Evolutionary conservation across 768 basidiomycete genomes (phyloP).

Genomic region (Pleurotus tuber-regium): DNA sequence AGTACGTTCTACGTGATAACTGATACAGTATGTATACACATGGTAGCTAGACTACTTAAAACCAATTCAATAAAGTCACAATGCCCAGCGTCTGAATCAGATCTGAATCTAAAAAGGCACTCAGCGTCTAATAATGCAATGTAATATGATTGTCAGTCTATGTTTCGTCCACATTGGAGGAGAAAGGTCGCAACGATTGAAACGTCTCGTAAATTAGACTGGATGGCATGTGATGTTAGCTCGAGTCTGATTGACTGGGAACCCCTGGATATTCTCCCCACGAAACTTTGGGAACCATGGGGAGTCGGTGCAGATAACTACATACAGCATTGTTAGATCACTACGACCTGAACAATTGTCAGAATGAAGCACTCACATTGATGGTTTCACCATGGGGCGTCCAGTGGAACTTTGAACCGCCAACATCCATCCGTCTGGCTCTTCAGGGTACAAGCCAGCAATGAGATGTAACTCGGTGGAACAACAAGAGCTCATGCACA

Average conservation of each 20-base stretch:
- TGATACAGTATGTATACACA: too few relatives aligned
- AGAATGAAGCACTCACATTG: constrained; percentile 18
- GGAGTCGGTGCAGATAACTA: constrained; percentile 17
- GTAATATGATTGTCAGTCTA: constrained; percentile 32
- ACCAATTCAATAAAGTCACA: neutral
- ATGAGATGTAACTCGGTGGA: too few relatives aligned
- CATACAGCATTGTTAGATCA: too few relatives aligned
- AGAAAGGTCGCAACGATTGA: constrained; percentile 45
- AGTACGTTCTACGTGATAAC: too few relatives aligned
- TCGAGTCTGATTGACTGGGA: constrained; percentile 38
- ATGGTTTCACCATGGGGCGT: constrained; percentile 22
- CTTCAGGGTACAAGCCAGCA: too few relatives aligned
- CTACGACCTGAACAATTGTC: too few relatives aligned
- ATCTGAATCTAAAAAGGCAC: too few relatives aligned
- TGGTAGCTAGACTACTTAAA: neutral
- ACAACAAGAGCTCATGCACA: too few relatives aligned
- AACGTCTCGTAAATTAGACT: constrained; percentile 41
- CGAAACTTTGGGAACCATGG: constrained; percentile 12
- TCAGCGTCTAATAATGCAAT: neutral
- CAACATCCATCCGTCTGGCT: constrained; percentile 35
- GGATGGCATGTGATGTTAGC: constrained; percentile 42
- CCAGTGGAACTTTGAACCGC: constrained; percentile 41
- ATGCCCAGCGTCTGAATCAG: too few relatives aligned
- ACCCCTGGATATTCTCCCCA: constrained; percentile 35
- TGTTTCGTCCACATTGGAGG: constrained; percentile 45